Conservation (phyloP, 805 yeast genomes). For the Jamesozyma hellenica region DNA sequence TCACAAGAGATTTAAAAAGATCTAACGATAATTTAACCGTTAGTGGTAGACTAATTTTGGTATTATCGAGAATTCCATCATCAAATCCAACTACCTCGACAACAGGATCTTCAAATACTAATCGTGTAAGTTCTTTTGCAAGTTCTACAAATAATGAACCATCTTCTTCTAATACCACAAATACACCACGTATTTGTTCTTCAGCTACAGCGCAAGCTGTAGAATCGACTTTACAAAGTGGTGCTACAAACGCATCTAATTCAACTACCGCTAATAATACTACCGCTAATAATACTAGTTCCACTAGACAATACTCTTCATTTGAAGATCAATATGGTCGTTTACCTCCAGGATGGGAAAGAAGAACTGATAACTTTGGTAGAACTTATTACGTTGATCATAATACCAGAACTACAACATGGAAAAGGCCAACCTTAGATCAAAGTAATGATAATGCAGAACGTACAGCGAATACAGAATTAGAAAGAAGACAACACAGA, state of each 20-base stretch:
- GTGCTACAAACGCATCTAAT: constrained; percentile 10
- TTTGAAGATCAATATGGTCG: constrained; percentile 96
- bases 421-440: constrained; percentile 90
- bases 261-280: constrained; percentile 9
- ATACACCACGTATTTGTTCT: constrained; percentile 4
- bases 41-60: constrained; percentile 83
- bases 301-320: constrained; percentile 64
- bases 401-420: constrained; percentile 94
- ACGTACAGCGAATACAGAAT: constrained; percentile 61
- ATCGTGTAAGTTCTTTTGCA: constrained; percentile 9
- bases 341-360: constrained; percentile 98
- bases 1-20: constrained; percentile 83
- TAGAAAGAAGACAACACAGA: constrained; percentile 84
- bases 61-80: constrained; percentile 40
- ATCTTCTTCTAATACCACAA: constrained; percentile 5
- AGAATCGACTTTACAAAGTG: constrained; percentile 24
- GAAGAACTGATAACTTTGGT: constrained; percentile 94
- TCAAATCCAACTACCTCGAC: constrained; percentile 7
- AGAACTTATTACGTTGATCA: constrained; percentile 97
- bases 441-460: constrained; percentile 55
- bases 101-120: constrained; percentile 9
- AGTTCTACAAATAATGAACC: constrained; percentile 17
- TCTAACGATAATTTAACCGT: constrained; percentile 88
- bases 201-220: constrained; percentile 22
- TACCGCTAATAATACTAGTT: neutral